Evolutionary conservation across 2,329 filamentous ascomycete genomes (phyloP), one percentile per base, ranked within the genome.

Genomic region (Phialophora expanda): DNA sequence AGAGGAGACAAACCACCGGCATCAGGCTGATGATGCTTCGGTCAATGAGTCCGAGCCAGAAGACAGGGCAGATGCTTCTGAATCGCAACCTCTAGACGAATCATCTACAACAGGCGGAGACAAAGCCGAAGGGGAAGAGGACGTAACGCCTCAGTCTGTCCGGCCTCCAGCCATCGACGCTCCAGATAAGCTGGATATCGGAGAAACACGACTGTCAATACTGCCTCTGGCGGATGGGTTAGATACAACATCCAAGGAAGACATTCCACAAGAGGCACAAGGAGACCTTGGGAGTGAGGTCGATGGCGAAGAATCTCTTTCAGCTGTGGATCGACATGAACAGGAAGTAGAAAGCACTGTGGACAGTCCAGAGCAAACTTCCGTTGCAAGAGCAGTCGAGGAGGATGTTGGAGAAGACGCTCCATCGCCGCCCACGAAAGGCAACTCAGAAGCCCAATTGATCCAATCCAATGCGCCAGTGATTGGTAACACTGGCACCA

Each of bases 211-310:
- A 14, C 44, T 17, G 14, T 50, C 56, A 20, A 44, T 34, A 59
- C 56, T n/a, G 22, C 17, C 44, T 20, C 22, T 34, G 17, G 6
- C 17, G 8, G 26, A 34, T 3, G 44, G 2, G 22, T 8, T 50
- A 24, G 56, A 22, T 12, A 24, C 30, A 59, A 17, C 44, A 4
- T 26, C 26, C 56, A n/a, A 59, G n/a, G 41, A 30, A 59, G 30
- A 59, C 14, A 28, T 7, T 28, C 28, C 26, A 22, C 38, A 34
- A 17, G 24, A n/a, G 30, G 26, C 41, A 20, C n/a, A 5, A 20
- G 26, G 30, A 26, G 46, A 34, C 4, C 22, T 51, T n/a, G 26
- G 34, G 46, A 59, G 7, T n/a, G 44, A 51, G 44, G 41, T 8
- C 22, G 24, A 26, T 9, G 17, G 30, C 1, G 48, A 54, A 51